phyloP scores from a whole-genome alignment of 768 basidiomycete species.

The Hericium rajendrae region DNA sequence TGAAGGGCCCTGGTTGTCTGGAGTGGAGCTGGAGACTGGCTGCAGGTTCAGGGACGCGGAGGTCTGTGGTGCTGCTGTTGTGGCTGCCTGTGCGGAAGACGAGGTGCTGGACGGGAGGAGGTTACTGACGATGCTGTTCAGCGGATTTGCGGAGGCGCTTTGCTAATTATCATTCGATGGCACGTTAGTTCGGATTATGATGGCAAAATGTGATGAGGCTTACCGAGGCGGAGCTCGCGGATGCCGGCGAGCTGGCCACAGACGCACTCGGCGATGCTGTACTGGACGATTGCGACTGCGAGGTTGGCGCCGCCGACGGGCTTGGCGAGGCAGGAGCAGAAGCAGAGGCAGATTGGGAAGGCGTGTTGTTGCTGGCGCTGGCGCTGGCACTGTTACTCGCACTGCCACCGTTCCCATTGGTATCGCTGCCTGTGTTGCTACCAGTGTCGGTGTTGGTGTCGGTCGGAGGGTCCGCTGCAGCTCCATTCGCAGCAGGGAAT shows the following conservation, averaged over 20 bases:
- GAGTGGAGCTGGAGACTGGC: constrained; percentile 15
- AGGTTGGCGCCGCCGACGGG: constrained; percentile 5
- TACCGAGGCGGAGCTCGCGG: not conserved
- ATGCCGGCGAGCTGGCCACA: constrained; percentile 1
- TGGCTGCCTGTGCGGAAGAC: constrained; percentile 5
- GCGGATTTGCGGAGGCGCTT: not conserved
- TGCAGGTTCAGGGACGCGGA: constrained; percentile 11
- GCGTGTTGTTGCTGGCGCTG: not conserved
- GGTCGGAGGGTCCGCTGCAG: constrained; percentile 15
- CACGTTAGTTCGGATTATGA: no score
- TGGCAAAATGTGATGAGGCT: no score
- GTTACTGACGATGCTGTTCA: constrained; percentile 17
- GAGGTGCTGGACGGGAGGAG: constrained; percentile 18
- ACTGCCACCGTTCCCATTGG: not conserved
- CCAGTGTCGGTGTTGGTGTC: constrained; percentile 1
- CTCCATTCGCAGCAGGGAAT: constrained; percentile 25
- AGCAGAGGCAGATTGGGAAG: constrained; percentile 6
- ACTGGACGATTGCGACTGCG: not conserved
- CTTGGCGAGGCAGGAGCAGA: constrained; percentile 9
- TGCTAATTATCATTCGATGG: no score
- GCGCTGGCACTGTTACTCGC: not conserved
- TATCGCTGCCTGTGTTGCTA: not conserved
- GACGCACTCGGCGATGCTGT: constrained; percentile 1
- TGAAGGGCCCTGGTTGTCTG: constrained; percentile 1
- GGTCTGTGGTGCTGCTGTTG: constrained; percentile 5